Percentiles rank a stretch among this genome's conserved stretches.
Conservation (phyloP, 2,329 filamentous ascomycete species). For the Coniochaeta prunicola region DNA sequence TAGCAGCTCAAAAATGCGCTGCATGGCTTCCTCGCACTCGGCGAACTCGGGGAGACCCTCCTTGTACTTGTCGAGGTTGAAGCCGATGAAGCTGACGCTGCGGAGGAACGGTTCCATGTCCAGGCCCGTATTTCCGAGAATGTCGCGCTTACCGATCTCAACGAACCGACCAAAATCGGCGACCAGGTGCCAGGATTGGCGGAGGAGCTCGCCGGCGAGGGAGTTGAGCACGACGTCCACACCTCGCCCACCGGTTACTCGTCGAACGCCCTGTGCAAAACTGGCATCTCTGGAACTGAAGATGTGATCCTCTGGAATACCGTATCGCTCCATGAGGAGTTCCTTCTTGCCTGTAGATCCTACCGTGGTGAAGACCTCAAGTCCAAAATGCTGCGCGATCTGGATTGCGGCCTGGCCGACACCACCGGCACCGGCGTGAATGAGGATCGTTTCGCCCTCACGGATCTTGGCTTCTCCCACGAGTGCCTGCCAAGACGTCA, state of each 20-base stretch:
- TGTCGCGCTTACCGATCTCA: slow-evolving; percentile 34
- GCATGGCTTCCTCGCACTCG: slow-evolving; percentile 1
- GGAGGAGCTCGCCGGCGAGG: slow-evolving; percentile 30
- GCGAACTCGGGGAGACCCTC: not conserved
- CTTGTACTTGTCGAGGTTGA: not conserved
- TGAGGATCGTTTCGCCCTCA: slow-evolving; percentile 12
- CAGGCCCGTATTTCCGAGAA: slow-evolving; percentile 20
- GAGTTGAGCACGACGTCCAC: slow-evolving; percentile 33
- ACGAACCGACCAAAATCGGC: slow-evolving; percentile 34
- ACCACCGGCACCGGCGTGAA: slow-evolving; percentile 24
- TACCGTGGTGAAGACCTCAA: slow-evolving; percentile 26
- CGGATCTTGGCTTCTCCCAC: slow-evolving; percentile 13
- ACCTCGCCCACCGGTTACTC: slow-evolving; percentile 19
- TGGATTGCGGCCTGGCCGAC: slow-evolving; percentile 11
- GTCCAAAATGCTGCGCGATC: slow-evolving; percentile 8
- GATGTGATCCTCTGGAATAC: slow-evolving; percentile 22
- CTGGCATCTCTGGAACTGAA: slow-evolving; percentile 22
- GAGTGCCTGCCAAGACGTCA: slow-evolving; percentile 19
- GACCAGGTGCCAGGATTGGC: slow-evolving; percentile 35
- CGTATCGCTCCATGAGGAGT: slow-evolving; percentile 21
- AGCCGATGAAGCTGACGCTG: slow-evolving; percentile 32
- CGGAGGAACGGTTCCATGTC: not conserved
- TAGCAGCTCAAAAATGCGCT: slow-evolving; percentile 15
- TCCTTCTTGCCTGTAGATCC: slow-evolving; percentile 23
- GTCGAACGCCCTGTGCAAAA: slow-evolving; percentile 22